Base-by-base conservation (phyloP, 1,139 yeast genomes). In the Hanseniaspora gamundiae region DNA sequence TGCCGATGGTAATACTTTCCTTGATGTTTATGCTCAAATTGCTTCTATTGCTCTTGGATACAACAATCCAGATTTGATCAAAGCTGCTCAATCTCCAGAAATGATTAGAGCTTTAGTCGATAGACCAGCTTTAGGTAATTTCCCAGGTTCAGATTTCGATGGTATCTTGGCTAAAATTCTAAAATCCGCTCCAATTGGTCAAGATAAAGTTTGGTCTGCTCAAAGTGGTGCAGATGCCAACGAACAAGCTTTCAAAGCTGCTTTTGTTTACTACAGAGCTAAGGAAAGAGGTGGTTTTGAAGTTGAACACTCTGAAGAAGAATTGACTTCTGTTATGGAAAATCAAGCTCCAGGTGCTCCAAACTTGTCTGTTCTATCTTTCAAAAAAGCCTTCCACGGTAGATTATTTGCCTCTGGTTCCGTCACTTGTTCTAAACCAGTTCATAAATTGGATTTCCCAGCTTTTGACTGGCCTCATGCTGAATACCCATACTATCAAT, bases 381-480 rank as follows among this genome's bases (percentile, higher is more conserved):
- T 80, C 59, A 78, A 77, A 52, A 73, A 70, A 53, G 86, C 80
- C 6, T 80, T 80, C 74, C 88, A 80, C 54, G 88, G 88, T 44
- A 71, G 88, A 61, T 65, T 80, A 49, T 80, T 80, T 57, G 88
- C 86, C 7, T 75, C 84, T 19, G 76, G 78, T 47, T 78, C 86
- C 2, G 74, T 81, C 35, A 80, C 87, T 21, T 71, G 85, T 55
- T 79, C 86, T 40, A 80, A 80, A 61, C 83, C 86, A 22, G 71
- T 80, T 50, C 88, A 80, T 62, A 80, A 80, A 61, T 59, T 80
- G 54, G 88, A 80, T 56, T 75, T 80, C 51, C 88, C 88, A 41
- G 80, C 86, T 2, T 80, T 80, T 61, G 68, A 75, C 51, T 80
- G 87, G 87, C 88, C 88, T 49, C 76, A 70, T 57, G 81, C 86